Base-by-base conservation (phyloP, 352 stramenopile genomes). In the Pythium grandisporangium region DNA sequence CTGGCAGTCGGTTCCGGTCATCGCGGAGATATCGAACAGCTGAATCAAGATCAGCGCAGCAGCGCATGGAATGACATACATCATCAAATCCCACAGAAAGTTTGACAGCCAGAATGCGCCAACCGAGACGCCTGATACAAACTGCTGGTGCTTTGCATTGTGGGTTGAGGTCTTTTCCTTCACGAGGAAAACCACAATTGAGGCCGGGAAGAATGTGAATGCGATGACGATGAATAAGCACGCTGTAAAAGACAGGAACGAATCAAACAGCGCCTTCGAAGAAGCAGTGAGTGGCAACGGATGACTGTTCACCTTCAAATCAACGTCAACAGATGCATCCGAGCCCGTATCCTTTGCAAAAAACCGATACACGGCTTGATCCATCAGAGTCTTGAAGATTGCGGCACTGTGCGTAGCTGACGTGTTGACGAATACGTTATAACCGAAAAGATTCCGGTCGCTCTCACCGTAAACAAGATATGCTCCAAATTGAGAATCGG, bases 131-230 rank as follows among this genome's bases (percentile, higher is more conserved):
- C 96, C 96, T 8, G 84, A 95, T 12, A 99, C 91, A 50, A 73
- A 82, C 53, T 97, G 88, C 56, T 96, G 81, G 66, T 99, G 96
- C 59, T 98, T 98, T 3, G 92, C 90, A 58, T 97, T 98, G 53
- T 70, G 56, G 17, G 65, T 63, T 0, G 85, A 69, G 41, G 96
- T 81, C 36, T 69, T 76, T 51, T 99, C 95, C 35, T 96, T 84
- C 26, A 99, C 95, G 22, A 98, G 64, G 50, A 98, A 97, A 14
- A 87, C 83, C 21, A 91, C 93, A 44, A 95, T 93, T 3, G 78
- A 89, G 2, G 82, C 87, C 4, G 88, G 84, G 25, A 97, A 85
- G 55, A 93, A 97, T 6, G 81, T 70, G 26, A 97, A 89, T 0
- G 87, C 85, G 25, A 97, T 80, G 7, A 94, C 69, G 37, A 96